Base-by-base conservation (phyloP, 768 basidiomycete genomes). In the Psilocybe azurescens region DNA sequence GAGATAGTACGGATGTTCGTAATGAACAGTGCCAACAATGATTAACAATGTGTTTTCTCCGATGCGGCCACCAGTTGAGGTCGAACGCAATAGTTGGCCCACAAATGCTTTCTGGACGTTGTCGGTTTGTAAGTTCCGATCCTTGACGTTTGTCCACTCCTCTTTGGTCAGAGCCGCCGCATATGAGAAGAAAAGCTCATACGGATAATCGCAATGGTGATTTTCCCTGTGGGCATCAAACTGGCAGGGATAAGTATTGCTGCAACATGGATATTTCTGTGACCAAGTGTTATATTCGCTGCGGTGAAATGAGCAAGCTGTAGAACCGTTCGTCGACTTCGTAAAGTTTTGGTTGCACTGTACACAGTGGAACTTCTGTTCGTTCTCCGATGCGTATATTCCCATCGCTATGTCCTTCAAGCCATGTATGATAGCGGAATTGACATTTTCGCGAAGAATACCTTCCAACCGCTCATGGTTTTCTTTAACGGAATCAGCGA, bases 151-250 rank as follows among this genome's bases (percentile, higher is more conserved):
- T 5, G 71, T 67, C 76, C 77, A 78, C 46, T 71, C 60, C 1
- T 78, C 75, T 38, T 62, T 65, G 0, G 77, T 69, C 46, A 80
- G 69, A 9, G 62, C 68, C n/a, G 69, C 57, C 18, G 72, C 70
- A 39, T 75, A 71, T n/a, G 70, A 63, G 59, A 80, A 80, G 70
- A 80, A 80, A 3, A 63, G 63, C 10, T 68, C 75, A 53, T 80
- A 80, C 3, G 79, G 74, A 62, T 78, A 80, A 36, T 80, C 77
- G 62, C 76, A 79, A 54, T 80, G 79, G 53, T 79, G 78, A 49
- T 72, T 74, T 2, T 74, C 65, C 48, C 78, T 72, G 65, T 80
- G 79, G 6, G 67, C 63, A 24, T 65, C 66, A 53, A 70, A 75
- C 65, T 78, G 71, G 60, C 79, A 80, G 13, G 78, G 75, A 59